Evolutionary conservation across 2,329 filamentous ascomycete species (phyloP).

Genomic region (Orbilia javanica): DNA sequence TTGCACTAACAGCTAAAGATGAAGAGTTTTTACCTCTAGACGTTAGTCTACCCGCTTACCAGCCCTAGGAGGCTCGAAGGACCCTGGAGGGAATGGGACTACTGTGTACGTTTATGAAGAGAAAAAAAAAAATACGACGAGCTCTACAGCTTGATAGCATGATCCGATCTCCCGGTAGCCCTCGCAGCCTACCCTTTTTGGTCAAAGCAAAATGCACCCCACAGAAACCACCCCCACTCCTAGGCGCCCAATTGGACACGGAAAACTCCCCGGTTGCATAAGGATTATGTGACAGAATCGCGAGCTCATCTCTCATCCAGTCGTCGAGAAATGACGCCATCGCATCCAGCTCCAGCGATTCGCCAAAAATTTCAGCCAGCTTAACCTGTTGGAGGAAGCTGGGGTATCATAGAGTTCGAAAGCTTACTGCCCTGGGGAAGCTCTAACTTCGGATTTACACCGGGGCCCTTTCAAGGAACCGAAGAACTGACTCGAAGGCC

Average conservation of each 20-base stretch:
- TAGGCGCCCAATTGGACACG: slow-evolving; percentile 25
- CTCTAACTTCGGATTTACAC: slow-evolving; percentile 35
- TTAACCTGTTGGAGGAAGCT: slow-evolving; percentile 29
- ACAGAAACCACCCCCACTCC: slow-evolving; percentile 25
- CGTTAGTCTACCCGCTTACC: slow-evolving; percentile 14
- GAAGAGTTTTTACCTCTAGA: slow-evolving; percentile 13
- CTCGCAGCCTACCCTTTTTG: slow-evolving; percentile 23
- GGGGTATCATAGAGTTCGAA: slow-evolving; percentile 32
- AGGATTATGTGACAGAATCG: slow-evolving; percentile 45
- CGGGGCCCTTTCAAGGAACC: slow-evolving; percentile 1
- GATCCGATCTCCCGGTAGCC: slow-evolving; percentile 8
- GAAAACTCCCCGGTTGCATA: slow-evolving; percentile 47
- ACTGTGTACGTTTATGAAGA: slow-evolving; percentile 33
- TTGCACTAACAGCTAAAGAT: slow-evolving; percentile 14
- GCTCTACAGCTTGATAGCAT: slow-evolving; percentile 11
- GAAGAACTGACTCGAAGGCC: slow-evolving; percentile 5
- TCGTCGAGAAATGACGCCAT: slow-evolving; percentile 49
- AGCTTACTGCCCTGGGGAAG: slow-evolving; percentile 27
- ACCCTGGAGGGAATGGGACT: slow-evolving; percentile 7
- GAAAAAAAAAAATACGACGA: slow-evolving; percentile 27
- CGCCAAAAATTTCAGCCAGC: slow-evolving; percentile 31
- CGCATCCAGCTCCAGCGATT: neutral
- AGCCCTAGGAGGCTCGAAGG: slow-evolving; percentile 9
- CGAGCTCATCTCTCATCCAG: slow-evolving; percentile 40
- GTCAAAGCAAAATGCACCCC: slow-evolving; percentile 20